Conservation (phyloP, 176 grass and related monocot species). For the Pontederia crassipes region DNA sequence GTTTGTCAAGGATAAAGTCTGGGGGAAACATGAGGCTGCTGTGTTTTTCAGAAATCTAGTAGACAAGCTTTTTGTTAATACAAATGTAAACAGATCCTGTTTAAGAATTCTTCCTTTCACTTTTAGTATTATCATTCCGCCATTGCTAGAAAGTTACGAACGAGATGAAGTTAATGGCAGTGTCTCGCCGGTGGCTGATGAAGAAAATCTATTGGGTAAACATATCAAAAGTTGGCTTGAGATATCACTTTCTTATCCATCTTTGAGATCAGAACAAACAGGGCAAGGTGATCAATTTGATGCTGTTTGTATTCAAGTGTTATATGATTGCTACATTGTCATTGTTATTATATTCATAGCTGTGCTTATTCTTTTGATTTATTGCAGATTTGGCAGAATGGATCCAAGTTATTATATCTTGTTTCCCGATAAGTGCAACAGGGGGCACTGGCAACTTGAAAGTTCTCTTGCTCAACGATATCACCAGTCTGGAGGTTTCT, state of each 20-base stretch:
- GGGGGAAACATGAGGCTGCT: conserved; percentile 41
- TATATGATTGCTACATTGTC: neutral
- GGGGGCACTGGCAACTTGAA: conserved; percentile 41
- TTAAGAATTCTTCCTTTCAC: conserved; percentile 54
- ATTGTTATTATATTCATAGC: too few species aligned
- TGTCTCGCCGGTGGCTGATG: neutral
- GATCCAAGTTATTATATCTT: conserved; percentile 70
- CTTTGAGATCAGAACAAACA: conserved; percentile 20
- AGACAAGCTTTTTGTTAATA: conserved; percentile 36
- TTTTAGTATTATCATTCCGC: conserved; percentile 43
- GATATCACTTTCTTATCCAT: conserved; percentile 46
- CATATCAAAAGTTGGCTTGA: conserved; percentile 70
- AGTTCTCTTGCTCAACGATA: conserved; percentile 35
- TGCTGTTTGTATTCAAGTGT: neutral
- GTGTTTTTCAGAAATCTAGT: conserved; percentile 47
- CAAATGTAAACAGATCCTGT: conserved; percentile 35
- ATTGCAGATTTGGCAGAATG: conserved; percentile 60
- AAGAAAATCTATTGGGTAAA: conserved; percentile 36
- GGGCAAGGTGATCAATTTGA: conserved; percentile 39
- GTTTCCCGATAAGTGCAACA: conserved; percentile 48
- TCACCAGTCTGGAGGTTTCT: conserved; percentile 39
- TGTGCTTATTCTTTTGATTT: neutral
- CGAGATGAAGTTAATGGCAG: conserved; percentile 12
- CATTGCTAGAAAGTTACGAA: conserved; percentile 28
- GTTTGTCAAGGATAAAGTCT: conserved; percentile 32